Conservation (phyloP, 306 rosid species). For the Lupinus albus region DNA sequence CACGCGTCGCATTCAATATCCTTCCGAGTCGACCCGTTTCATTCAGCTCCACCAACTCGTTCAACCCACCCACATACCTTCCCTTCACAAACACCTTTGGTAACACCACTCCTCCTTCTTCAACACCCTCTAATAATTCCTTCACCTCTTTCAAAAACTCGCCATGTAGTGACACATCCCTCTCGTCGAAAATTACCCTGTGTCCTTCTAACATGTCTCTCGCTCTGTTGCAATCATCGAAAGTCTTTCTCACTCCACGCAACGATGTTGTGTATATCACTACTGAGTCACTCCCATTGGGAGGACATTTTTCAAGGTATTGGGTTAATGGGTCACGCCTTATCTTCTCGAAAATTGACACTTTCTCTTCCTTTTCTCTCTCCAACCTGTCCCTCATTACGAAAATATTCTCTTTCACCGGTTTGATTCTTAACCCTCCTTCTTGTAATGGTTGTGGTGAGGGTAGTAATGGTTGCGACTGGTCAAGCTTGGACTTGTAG, state of each 20-base stretch:
- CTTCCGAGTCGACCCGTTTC: conserved; percentile 66
- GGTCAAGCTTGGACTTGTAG: neutral
- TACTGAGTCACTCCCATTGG: conserved; percentile 62
- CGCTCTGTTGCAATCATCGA: conserved; percentile 70
- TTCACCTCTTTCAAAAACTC: conserved; percentile 65
- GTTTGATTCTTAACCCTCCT: conserved; percentile 20
- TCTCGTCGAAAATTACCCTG: conserved; percentile 70
- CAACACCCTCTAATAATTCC: conserved; percentile 38
- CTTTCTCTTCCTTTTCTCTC: conserved; percentile 63
- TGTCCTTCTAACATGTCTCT: conserved; percentile 62
- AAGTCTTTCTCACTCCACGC: conserved; percentile 75
- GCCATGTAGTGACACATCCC: conserved; percentile 86
- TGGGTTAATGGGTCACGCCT: conserved; percentile 60
- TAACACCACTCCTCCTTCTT: conserved; percentile 45
- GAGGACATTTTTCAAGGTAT: conserved; percentile 75
- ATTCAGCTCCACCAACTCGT: conserved; percentile 60
- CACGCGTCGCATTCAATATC: conserved; percentile 55
- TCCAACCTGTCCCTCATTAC: conserved; percentile 65
- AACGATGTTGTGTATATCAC: conserved; percentile 91
- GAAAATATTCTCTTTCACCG: conserved; percentile 72
- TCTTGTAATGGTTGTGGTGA: neutral
- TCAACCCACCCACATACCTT: conserved; percentile 76
- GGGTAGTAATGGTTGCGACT: neutral
- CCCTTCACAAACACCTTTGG: conserved; percentile 88
- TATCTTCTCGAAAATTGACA: conserved; percentile 35